Evolutionary conservation across 495 filamentous ascomycete species (phyloP).

Genomic region (Annulohypoxylon stygium): DNA sequence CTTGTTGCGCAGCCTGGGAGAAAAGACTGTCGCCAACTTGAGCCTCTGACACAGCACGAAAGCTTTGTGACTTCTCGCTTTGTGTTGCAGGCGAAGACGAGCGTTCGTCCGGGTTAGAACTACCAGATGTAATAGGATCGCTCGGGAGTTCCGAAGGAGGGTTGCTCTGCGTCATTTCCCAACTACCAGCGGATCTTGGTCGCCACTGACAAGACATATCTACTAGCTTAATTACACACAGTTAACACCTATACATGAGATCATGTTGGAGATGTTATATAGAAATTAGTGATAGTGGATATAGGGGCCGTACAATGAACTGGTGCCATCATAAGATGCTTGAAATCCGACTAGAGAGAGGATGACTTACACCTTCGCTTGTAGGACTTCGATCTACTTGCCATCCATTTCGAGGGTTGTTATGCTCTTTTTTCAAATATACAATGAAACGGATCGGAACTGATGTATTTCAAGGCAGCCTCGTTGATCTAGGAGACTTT

Average conservation of each 20-base stretch:
- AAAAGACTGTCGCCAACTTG: conserved; percentile 23
- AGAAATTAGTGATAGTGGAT: background rate
- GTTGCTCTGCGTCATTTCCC: conserved; percentile 44
- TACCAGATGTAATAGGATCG: conserved; percentile 34
- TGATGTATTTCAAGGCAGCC: background rate
- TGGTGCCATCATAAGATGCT: background rate
- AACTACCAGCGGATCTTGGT: conserved; percentile 23
- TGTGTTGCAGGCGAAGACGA: conserved; percentile 27
- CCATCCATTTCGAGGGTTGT: background rate
- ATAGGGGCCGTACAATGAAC: background rate
- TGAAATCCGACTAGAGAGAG: background rate
- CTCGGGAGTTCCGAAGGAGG: conserved; percentile 40
- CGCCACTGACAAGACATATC: conserved; percentile 45
- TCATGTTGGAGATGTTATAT: background rate
- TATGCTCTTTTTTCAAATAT: background rate
- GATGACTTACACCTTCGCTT: background rate
- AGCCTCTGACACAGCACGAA: background rate
- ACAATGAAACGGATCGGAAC: background rate
- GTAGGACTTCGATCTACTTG: background rate
- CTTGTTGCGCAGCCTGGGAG: conserved; percentile 36
- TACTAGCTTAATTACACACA: conserved; percentile 4
- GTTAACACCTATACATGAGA: conserved; percentile 1
- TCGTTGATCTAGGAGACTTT: background rate
- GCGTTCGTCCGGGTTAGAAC: conserved; percentile 43
- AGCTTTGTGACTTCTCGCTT: conserved; percentile 7